Percentiles rank a stretch among this genome's conserved stretches.
These are phyloP conservation scores for Przewalskia tangutica DNA, from an alignment of 257 asterid genomes.

Conservation along the genomic window DNA sequence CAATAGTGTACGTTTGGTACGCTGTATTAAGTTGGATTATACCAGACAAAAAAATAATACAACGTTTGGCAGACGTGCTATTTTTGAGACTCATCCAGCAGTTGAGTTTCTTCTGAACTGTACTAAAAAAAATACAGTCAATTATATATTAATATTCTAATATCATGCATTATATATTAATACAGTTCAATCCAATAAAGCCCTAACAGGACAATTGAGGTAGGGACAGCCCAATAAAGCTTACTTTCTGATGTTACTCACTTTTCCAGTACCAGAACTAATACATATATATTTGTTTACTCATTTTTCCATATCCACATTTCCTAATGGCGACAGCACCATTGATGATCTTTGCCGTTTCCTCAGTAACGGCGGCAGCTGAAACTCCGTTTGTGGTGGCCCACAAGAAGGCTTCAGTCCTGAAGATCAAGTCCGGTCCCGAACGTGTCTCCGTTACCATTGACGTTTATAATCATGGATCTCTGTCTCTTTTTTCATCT, in stretches of 20 bases:
- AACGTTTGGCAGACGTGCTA: no score
- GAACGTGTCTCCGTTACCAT: constrained; percentile 40
- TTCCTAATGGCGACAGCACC: constrained; percentile 19
- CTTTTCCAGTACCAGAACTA: background rate
- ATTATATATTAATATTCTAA: no score
- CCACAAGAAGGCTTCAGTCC: constrained; percentile 34
- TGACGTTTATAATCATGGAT: constrained; percentile 51
- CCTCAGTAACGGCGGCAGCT: constrained; percentile 11
- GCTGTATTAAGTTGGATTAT: no score
- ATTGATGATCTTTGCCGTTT: constrained; percentile 9
- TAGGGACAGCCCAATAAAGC: background rate
- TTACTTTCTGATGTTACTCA: background rate
- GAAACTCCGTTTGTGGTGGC: constrained; percentile 42
- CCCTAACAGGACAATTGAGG: background rate
- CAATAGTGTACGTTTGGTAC: no score
- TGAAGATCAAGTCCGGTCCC: constrained; percentile 29
- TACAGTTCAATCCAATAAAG: no score
- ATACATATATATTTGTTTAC: background rate
- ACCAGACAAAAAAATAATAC: no score
- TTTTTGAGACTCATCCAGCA: no score
- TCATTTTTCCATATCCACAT: background rate
- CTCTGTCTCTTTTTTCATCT: constrained; percentile 13
- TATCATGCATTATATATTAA: no score
- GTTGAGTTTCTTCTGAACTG: no score
- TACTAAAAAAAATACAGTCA: no score